A percentile compares a stretch with the other conserved stretches of the same genome.
Evolutionary conservation across 257 asterid species (phyloP).

Genomic region (Lithospermum erythrorhizon): DNA sequence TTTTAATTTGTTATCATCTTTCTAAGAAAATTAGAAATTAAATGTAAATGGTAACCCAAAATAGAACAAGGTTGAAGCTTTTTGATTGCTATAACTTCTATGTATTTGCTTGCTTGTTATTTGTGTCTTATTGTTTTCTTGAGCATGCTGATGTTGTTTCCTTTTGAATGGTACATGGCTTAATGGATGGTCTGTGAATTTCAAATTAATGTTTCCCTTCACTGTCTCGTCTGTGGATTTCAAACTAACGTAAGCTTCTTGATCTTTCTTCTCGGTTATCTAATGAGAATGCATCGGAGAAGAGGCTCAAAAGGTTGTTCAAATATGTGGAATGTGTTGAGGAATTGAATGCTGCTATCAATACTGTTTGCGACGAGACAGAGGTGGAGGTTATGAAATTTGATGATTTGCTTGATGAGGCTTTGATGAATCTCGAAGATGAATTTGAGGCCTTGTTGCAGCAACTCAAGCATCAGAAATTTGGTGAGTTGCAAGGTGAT

Average conservation of each 20-base stretch:
- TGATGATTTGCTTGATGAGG: slow-evolving; percentile 70
- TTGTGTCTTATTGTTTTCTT: too few relatives aligned
- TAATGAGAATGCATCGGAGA: slow-evolving; percentile 26
- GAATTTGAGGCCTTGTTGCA: slow-evolving; percentile 58
- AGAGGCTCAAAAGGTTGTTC: slow-evolving; percentile 36
- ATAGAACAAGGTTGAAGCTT: too few relatives aligned
- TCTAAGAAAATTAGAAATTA: too few relatives aligned
- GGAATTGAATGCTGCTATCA: slow-evolving; percentile 30
- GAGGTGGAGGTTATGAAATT: slow-evolving; percentile 70
- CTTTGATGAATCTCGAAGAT: slow-evolving; percentile 70
- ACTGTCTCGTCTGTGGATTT: too few relatives aligned
- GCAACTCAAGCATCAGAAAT: slow-evolving; percentile 34
- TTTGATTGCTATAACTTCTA: too few relatives aligned
- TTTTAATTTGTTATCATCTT: too few relatives aligned
- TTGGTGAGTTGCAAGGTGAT: slow-evolving; percentile 11
- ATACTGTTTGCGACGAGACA: slow-evolving; percentile 42
- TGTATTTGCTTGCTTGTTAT: too few relatives aligned
- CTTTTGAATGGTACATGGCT: too few relatives aligned
- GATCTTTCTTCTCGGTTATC: slow-evolving; percentile 26
- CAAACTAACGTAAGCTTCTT: slow-evolving; percentile 41
- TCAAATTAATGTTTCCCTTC: too few relatives aligned
- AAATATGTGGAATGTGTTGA: slow-evolving; percentile 53
- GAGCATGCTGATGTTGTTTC: too few relatives aligned
- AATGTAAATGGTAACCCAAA: too few relatives aligned
- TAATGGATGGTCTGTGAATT: too few relatives aligned